Evolutionary conservation across 2,329 filamentous ascomycete species (phyloP).

Genomic region (Cercospora sojina): DNA sequence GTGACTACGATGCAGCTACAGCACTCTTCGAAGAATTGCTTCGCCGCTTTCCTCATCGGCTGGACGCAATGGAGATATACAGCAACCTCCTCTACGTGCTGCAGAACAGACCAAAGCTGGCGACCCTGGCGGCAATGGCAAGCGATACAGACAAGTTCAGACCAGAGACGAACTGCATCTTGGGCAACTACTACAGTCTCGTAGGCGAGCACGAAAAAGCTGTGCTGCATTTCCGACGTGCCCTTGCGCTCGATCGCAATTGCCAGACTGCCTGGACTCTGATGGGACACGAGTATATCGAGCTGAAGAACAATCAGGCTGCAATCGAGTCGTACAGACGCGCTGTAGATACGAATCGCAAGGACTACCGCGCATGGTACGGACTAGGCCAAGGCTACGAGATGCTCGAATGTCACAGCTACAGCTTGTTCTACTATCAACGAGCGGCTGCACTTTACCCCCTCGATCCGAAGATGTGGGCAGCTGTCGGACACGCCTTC

Average conservation of each 20-base stretch:
- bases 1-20: conserved; percentile 64
- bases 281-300: conserved; percentile 98
- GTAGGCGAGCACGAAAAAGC: conserved; percentile 96
- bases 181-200: conserved; percentile 95
- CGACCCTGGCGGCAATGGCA: conserved; percentile 87
- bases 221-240: conserved; percentile 94
- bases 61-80: conserved; percentile 92
- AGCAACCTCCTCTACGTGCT: conserved; percentile 97
- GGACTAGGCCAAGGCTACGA: conserved; percentile 96
- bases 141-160: conserved; percentile 92
- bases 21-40: conserved; percentile 54
- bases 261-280: conserved; percentile 96
- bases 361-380: conserved; percentile 98
- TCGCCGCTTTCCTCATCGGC: conserved; percentile 64
- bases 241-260: conserved; percentile 81
- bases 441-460: conserved; percentile 89
- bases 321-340: conserved; percentile 96
- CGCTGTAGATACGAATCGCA: conserved; percentile 91
- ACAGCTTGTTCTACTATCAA: conserved; percentile 96
- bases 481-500: conserved; percentile 88
- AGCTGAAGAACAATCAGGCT: conserved; percentile 97
- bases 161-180: conserved; percentile 92
- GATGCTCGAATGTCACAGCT: conserved; percentile 95
- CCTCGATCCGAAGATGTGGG: conserved; percentile 98
- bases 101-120: conserved; percentile 80